Evolutionary conservation across 805 yeast species (phyloP).

Genomic region (Yarrowia deformans): DNA sequence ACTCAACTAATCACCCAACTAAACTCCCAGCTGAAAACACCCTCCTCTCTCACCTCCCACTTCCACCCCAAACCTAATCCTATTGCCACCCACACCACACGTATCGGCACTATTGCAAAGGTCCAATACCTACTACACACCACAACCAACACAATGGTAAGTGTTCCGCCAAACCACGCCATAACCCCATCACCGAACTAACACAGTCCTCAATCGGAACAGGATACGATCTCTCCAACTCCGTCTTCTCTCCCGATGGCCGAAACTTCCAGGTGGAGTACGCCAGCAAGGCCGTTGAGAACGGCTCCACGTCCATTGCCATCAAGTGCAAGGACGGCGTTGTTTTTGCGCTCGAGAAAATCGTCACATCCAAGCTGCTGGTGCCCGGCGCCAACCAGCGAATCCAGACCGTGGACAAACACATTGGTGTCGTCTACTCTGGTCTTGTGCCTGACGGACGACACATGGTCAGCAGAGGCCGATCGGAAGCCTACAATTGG

Average conservation of each 20-base stretch:
- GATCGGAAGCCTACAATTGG: constrained; percentile 87
- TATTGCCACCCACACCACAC: constrained; percentile 24
- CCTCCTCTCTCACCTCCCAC: not conserved
- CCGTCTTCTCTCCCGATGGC: constrained; percentile 84
- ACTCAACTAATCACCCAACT: not conserved
- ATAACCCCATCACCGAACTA: not conserved
- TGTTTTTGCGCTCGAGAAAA: constrained; percentile 97
- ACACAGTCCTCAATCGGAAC: constrained; percentile 92
- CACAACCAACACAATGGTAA: constrained; percentile 29
- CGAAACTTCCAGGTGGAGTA: constrained; percentile 92
- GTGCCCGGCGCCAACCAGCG: constrained; percentile 89
- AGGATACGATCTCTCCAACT: constrained; percentile 97
- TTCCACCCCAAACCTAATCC: constrained; percentile 18
- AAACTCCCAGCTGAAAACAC: not conserved
- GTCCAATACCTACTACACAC: constrained; percentile 3
- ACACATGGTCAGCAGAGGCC: constrained; percentile 86
- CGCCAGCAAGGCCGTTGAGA: constrained; percentile 96
- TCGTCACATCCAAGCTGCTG: constrained; percentile 81
- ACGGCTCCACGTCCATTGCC: constrained; percentile 95
- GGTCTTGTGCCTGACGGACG: constrained; percentile 98
- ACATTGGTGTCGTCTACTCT: constrained; percentile 89
- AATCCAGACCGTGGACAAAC: constrained; percentile 92
- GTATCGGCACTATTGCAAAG: not conserved
- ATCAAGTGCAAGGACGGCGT: constrained; percentile 91
- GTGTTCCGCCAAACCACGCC: not conserved